Conservation (phyloP, 2,329 filamentous ascomycete species). For the Chaetomium strumarium region DNA sequence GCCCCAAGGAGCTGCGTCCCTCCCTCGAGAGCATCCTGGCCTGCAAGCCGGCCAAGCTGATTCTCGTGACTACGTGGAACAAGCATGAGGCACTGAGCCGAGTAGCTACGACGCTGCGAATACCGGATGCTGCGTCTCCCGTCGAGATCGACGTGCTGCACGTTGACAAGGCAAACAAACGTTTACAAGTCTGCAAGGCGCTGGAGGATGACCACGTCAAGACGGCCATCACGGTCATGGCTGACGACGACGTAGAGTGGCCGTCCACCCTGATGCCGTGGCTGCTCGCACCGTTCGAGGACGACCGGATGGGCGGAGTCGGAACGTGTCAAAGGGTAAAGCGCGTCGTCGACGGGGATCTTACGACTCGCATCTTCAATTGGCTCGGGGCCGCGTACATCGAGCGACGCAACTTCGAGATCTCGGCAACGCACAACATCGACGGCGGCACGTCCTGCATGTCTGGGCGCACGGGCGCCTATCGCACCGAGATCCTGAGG, state of each 20-base stretch:
- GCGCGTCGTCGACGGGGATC: conserved; percentile 58
- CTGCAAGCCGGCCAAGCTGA: conserved; percentile 64
- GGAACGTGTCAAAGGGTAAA: conserved; percentile 85
- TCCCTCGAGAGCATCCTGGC: conserved; percentile 73
- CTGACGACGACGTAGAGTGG: conserved; percentile 95
- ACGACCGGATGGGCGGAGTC: conserved; percentile 76
- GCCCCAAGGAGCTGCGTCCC: conserved; percentile 73
- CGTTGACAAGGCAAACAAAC: conserved; percentile 87
- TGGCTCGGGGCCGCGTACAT: conserved; percentile 91
- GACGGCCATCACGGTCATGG: conserved; percentile 83
- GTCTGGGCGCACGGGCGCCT: conserved; percentile 88
- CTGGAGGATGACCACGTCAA: conserved; percentile 66
- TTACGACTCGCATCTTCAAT: conserved; percentile 66
- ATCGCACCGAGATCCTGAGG: conserved; percentile 80
- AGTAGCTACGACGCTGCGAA: conserved; percentile 55
- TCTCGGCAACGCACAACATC: conserved; percentile 88
- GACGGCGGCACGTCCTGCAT: conserved; percentile 96
- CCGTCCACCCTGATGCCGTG: conserved; percentile 81
- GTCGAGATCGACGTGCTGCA: conserved; percentile 64
- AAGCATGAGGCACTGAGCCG: conserved; percentile 64
- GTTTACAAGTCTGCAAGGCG: conserved; percentile 85
- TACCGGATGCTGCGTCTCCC: conserved; percentile 33
- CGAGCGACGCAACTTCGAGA: conserved; percentile 92
- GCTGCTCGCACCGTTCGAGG: conserved; percentile 90
- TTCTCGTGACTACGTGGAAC: conserved; percentile 81